phyloP scores from a whole-genome alignment of 2,329 filamentous ascomycete genomes.

The Colletotrichum trifolii region DNA sequence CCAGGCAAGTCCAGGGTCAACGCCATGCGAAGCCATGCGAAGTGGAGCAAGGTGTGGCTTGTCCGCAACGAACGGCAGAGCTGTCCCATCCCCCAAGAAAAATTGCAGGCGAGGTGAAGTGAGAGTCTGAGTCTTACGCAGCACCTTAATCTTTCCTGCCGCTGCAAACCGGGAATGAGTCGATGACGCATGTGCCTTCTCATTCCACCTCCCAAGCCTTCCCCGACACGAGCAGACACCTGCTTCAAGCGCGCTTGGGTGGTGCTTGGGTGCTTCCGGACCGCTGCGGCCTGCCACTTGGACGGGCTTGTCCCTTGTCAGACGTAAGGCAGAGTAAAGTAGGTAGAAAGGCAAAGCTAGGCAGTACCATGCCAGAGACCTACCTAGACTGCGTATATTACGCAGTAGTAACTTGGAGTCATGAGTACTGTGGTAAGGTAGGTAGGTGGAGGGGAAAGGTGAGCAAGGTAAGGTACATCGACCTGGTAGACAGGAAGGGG shows the following conservation, averaged over 20 bases:
- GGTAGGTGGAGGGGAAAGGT: background rate
- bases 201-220: conserved; percentile 30
- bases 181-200: conserved; percentile 36
- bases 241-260: conserved; percentile 30
- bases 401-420: too few relatives aligned
- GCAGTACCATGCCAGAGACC: too few relatives aligned
- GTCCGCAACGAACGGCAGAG: conserved; percentile 31
- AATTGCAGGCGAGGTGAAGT: background rate
- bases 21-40: conserved; percentile 29
- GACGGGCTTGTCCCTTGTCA: conserved; percentile 36
- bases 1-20: conserved; percentile 4
- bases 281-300: conserved; percentile 22
- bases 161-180: conserved; percentile 37
- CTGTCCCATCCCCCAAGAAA: conserved; percentile 27
- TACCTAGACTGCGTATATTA: too few relatives aligned
- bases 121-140: conserved; percentile 1
- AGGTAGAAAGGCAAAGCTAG: too few relatives aligned
- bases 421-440: too few relatives aligned
- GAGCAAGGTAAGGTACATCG: background rate
- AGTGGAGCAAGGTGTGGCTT: conserved; percentile 30
- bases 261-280: conserved; percentile 29
- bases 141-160: conserved; percentile 30
- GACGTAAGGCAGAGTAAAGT: conserved; percentile 22
- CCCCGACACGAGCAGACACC: conserved; percentile 14
- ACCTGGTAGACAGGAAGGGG: conserved; percentile 24